A percentile compares a stretch with the other conserved stretches of the same genome.
These are phyloP conservation scores for Hordeum vulgare DNA, from an alignment of 176 grass and related monocot genomes.

Conservation along the genomic window MorexV3_pseudomolecules_assembly NC_058519.1:636256373-636256872, in stretches of 20 bases:
- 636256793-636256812: not conserved
- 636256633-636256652: not conserved
- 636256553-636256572: not conserved
- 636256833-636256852: not conserved
- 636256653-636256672: not conserved
- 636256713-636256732: not conserved
- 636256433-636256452: not conserved
- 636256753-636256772: not conserved
- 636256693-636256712: not conserved
- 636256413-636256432: not conserved
- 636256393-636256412: not conserved
- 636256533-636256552: not conserved
- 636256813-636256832: not conserved
- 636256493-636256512: not conserved
- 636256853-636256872: not conserved
- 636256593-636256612: not conserved
- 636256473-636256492: not conserved
- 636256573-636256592: not conserved
- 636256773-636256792: not conserved
- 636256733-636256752: not conserved
- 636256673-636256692: not conserved
- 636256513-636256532: not conserved
- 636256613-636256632: not conserved
- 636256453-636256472: not conserved
- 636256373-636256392: not conserved